A percentile compares a stretch with the other conserved stretches of the same genome.
phyloP scores from a whole-genome alignment of 2,329 filamentous ascomycete species.

The Cladosporium cucumerinum region DNA sequence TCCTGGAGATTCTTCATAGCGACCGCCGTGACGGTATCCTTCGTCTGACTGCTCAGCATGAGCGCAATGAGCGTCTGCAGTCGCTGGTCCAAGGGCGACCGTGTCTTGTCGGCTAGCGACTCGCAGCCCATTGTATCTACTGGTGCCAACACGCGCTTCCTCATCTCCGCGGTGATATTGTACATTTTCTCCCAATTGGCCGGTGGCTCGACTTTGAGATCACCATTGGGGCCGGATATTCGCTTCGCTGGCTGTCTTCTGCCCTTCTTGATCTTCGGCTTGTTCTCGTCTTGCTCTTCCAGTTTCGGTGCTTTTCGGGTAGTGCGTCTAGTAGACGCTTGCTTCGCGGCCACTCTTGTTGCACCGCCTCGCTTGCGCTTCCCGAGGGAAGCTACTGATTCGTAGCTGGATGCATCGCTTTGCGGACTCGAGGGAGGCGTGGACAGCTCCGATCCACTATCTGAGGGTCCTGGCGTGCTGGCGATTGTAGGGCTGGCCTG shows the following conservation, averaged over 20 bases:
- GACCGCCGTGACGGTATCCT: constrained; percentile 83
- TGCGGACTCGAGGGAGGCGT: constrained; percentile 20
- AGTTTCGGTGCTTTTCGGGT: constrained; percentile 30
- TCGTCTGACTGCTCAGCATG: constrained; percentile 91
- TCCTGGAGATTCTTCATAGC: constrained; percentile 77
- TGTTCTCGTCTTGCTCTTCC: constrained; percentile 17
- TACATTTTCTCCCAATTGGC: constrained; percentile 84
- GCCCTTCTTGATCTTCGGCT: constrained; percentile 20
- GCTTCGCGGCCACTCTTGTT: background rate
- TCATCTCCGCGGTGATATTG: constrained; percentile 73
- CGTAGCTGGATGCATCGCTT: constrained; percentile 6
- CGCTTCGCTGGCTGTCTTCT: constrained; percentile 33
- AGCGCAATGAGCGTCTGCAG: constrained; percentile 84
- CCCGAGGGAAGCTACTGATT: constrained; percentile 14
- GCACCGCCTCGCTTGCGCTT: constrained; percentile 28
- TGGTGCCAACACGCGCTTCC: constrained; percentile 66
- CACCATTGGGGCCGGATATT: constrained; percentile 33
- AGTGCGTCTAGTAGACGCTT: constrained; percentile 22
- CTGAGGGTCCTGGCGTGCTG: constrained; percentile 5
- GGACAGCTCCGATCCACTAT: constrained; percentile 19
- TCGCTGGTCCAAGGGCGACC: constrained; percentile 57
- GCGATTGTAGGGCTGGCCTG: constrained; percentile 9
- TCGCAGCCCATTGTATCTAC: constrained; percentile 99
- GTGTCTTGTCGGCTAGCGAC: constrained; percentile 59
- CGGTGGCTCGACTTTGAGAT: constrained; percentile 51